Evolutionary conservation across 1,139 yeast species (phyloP).

Genomic region (Protomyces pachydermus): DNA sequence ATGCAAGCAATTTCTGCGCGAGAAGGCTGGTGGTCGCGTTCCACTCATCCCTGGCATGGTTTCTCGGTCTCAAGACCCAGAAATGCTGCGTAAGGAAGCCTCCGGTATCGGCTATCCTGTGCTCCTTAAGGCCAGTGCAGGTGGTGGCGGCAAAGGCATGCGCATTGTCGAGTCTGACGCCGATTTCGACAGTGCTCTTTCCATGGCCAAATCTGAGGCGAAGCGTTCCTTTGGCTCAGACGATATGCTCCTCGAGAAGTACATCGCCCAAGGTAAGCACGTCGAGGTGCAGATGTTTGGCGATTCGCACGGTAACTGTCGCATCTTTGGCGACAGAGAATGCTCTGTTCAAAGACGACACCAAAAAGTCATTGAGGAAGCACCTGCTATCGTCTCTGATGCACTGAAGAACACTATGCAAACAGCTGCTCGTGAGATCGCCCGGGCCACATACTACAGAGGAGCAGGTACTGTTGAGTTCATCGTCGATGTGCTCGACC

Average conservation of each 20-base stretch:
- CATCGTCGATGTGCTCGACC: slow-evolving; percentile 77
- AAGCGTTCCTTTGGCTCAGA: slow-evolving; percentile 87
- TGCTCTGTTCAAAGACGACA: slow-evolving; percentile 95
- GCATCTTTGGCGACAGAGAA: slow-evolving; percentile 94
- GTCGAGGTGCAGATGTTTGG: slow-evolving; percentile 96
- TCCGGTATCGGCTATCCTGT: slow-evolving; percentile 88
- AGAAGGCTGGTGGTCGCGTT: slow-evolving; percentile 62
- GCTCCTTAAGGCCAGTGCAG: slow-evolving; percentile 96
- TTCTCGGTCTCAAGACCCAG: slow-evolving; percentile 48
- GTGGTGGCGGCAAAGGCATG: slow-evolving; percentile 98
- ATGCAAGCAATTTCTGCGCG: slow-evolving; percentile 81
- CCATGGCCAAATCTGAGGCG: slow-evolving; percentile 90
- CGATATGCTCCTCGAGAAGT: slow-evolving; percentile 90
- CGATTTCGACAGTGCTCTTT: slow-evolving; percentile 76
- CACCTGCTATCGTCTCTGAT: slow-evolving; percentile 71
- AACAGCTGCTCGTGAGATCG: slow-evolving; percentile 58
- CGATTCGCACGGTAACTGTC: slow-evolving; percentile 86
- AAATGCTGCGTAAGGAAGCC: slow-evolving; percentile 51
- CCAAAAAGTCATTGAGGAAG: slow-evolving; percentile 93
- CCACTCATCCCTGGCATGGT: slow-evolving; percentile 90
- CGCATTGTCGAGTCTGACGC: slow-evolving; percentile 80
- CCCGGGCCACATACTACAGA: slow-evolving; percentile 70
- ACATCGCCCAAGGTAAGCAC: slow-evolving; percentile 89
- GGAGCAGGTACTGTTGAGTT: slow-evolving; percentile 98
- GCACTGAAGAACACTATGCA: slow-evolving; percentile 57